Percentiles rank a stretch among this genome's conserved stretches.
These are phyloP conservation scores for Escovopsis sp. DNA, from an alignment of 2,329 filamentous ascomycete species.

Conservation along the genomic window DNA sequence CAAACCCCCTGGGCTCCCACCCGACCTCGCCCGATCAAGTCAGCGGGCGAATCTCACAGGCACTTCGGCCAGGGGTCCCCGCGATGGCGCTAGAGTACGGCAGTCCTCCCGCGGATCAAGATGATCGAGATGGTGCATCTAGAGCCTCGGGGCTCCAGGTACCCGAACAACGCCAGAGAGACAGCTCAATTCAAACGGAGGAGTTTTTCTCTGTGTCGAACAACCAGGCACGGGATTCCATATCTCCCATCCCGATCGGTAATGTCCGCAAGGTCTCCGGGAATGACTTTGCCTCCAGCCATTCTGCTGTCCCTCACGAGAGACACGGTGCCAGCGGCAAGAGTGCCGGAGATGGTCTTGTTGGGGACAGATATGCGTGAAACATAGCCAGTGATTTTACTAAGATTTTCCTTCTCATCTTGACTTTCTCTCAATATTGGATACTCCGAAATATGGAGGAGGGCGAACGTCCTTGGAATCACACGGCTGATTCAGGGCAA, in stretches of 20 bases:
- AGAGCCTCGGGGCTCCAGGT: slow-evolving; percentile 18
- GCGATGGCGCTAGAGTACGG: slow-evolving; percentile 6
- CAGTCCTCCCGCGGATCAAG: slow-evolving; percentile 32
- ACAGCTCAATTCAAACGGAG: slow-evolving; percentile 36
- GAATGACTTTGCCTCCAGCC: slow-evolving; percentile 34
- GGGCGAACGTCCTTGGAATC: not conserved
- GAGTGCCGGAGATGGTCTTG: slow-evolving; percentile 55
- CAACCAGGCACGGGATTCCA: slow-evolving; percentile 38
- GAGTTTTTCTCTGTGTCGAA: slow-evolving; percentile 43
- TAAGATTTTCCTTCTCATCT: not conserved
- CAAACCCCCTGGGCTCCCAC: slow-evolving; percentile 40
- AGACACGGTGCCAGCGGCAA: slow-evolving; percentile 58
- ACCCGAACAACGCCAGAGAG: slow-evolving; percentile 10
- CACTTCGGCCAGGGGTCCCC: slow-evolving; percentile 8
- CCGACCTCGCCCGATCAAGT: slow-evolving; percentile 18
- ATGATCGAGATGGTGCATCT: slow-evolving; percentile 27
- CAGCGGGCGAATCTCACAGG: slow-evolving; percentile 9
- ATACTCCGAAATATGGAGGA: not conserved
- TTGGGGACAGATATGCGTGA: slow-evolving; percentile 5
- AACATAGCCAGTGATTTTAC: not conserved
- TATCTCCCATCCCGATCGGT: slow-evolving; percentile 39
- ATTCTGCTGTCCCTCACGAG: slow-evolving; percentile 19
- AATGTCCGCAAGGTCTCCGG: slow-evolving; percentile 40
- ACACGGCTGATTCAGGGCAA: too few species aligned
- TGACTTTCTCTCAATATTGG: not conserved